A percentile compares a stretch with the other conserved stretches of the same genome.
Evolutionary conservation across 2,329 filamentous ascomycete genomes (phyloP).

Genomic region (Diaporthe batatas): DNA sequence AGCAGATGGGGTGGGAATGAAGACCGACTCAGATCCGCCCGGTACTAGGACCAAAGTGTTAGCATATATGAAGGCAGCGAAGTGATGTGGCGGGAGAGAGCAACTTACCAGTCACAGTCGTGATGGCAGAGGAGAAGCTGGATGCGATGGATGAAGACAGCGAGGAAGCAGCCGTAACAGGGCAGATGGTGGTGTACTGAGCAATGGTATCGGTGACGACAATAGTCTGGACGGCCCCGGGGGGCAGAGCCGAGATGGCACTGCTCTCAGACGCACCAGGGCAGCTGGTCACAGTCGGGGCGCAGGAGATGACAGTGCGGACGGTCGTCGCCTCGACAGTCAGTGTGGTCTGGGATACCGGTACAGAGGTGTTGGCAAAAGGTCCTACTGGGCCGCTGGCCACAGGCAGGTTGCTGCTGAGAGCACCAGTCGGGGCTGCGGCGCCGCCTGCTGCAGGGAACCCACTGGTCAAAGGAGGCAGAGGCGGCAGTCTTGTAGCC

Average conservation of each 20-base stretch:
- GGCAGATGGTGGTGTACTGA: conserved; percentile 36
- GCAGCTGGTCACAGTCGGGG: conserved; percentile 32
- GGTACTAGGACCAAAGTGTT: background rate
- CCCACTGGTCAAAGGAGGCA: conserved; percentile 1
- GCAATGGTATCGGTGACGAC: conserved; percentile 24
- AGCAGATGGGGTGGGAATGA: conserved; percentile 13
- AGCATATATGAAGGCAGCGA: background rate
- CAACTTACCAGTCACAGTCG: conserved; percentile 25
- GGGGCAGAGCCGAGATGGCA: conserved; percentile 26
- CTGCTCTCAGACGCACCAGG: conserved; percentile 15
- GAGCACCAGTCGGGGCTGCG: conserved; percentile 20
- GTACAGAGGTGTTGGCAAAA: conserved; percentile 3
- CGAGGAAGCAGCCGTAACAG: conserved; percentile 15
- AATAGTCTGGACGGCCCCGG: conserved; percentile 24
- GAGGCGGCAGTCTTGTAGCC: background rate
- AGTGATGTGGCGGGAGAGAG: too few species aligned
- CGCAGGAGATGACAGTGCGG: conserved; percentile 26
- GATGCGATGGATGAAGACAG: conserved; percentile 28
- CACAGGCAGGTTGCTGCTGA: conserved; percentile 18
- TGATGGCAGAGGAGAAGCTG: conserved; percentile 24
- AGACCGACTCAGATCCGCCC: conserved; percentile 23
- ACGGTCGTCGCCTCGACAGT: conserved; percentile 22
- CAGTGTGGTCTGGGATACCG: conserved; percentile 15
- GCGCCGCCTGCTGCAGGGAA: conserved; percentile 26
- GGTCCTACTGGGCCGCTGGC: background rate